These are phyloP conservation scores for Oryza glumipatula DNA, from an alignment of 176 grass and related monocot species.

Conservation along the genomic window DNA sequence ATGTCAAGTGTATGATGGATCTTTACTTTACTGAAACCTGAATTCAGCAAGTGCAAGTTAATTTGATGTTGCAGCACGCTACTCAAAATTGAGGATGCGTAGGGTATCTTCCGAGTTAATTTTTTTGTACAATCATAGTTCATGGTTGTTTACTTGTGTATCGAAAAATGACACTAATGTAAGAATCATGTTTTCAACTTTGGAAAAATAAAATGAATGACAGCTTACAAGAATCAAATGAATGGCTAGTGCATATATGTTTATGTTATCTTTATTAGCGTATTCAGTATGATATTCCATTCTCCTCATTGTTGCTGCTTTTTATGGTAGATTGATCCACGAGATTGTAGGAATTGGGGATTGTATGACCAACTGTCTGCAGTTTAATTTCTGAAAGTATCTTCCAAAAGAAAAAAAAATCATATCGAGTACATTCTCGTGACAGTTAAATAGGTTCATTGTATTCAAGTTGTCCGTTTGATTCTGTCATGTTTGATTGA, in stretches of 20 bases:
- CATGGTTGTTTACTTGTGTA: neutral
- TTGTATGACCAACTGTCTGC: neutral
- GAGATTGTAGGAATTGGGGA: neutral
- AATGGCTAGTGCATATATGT: neutral
- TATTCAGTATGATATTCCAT: neutral
- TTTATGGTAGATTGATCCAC: neutral
- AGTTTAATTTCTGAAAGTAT: neutral
- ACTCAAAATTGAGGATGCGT: neutral
- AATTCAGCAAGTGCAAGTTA: neutral
- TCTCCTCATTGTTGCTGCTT: neutral
- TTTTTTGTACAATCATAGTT: neutral
- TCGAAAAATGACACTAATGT: neutral
- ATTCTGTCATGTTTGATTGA: neutral
- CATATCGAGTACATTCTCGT: neutral
- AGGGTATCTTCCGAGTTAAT: neutral
- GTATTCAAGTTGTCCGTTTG: neutral
- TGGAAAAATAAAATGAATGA: neutral
- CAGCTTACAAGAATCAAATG: neutral
- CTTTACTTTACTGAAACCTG: neutral
- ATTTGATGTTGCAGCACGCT: neutral
- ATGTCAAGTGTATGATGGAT: neutral
- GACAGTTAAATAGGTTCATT: neutral
- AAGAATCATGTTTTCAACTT: neutral
- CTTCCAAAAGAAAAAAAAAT: neutral
- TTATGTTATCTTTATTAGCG: neutral